These are phyloP conservation scores for Venturia carpophila DNA, from an alignment of 2,329 filamentous ascomycete species.

Conservation along the genomic window DNA sequence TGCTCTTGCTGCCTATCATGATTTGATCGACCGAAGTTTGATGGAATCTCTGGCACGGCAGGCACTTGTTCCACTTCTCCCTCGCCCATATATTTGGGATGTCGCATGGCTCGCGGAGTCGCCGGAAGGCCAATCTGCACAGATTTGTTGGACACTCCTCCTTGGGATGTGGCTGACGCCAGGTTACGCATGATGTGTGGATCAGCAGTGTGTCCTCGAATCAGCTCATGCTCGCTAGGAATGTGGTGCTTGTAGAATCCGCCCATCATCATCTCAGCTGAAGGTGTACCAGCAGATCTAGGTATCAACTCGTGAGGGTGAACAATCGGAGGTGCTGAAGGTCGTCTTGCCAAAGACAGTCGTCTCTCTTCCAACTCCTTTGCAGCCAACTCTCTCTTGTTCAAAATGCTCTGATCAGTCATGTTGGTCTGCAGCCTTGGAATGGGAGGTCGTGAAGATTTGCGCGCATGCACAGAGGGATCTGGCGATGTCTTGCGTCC, in stretches of 20 bases:
- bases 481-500: constrained; percentile 16
- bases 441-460: constrained; percentile 19
- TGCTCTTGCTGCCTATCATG: constrained; percentile 18
- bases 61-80: constrained; percentile 32
- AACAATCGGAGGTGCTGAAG: constrained; percentile 71
- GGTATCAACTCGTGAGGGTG: constrained; percentile 52
- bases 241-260: constrained; percentile 16
- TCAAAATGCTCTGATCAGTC: constrained; percentile 23
- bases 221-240: constrained; percentile 31
- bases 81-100: constrained; percentile 59
- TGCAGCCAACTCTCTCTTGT: constrained; percentile 45
- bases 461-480: constrained; percentile 23
- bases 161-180: constrained; percentile 9
- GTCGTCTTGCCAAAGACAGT: constrained; percentile 71
- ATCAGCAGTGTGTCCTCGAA: constrained; percentile 59
- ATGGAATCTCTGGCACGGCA: constrained; percentile 50
- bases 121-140: constrained; percentile 71
- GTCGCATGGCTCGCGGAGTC: constrained; percentile 83
- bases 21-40: constrained; percentile 32
- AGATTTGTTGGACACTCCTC: constrained; percentile 9
- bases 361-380: constrained; percentile 83
- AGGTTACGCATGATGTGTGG: constrained; percentile 37
- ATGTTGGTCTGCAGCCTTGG: constrained; percentile 23
- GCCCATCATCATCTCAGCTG: constrained; percentile 23
- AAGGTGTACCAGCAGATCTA: constrained; percentile 13